A percentile compares a stretch with the other conserved stretches of the same genome.
These are phyloP conservation scores for Syzygium jambos DNA, from an alignment of 345 rosid species.

Conservation along the genomic window DNA sequence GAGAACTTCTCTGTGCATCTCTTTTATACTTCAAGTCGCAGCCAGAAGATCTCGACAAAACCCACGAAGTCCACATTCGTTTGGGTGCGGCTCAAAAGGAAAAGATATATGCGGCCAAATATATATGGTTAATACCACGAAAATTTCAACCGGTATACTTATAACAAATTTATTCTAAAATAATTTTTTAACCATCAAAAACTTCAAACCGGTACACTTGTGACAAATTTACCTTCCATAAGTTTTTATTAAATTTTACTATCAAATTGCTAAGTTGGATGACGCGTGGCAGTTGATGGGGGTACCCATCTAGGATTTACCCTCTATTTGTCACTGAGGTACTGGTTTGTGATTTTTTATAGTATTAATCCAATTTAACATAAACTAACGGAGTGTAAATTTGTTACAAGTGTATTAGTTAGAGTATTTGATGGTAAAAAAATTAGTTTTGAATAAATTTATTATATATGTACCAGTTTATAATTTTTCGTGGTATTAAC, in stretches of 20 bases:
- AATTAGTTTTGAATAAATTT: too few species aligned
- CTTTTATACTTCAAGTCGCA: too few species aligned
- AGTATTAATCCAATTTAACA: fast-evolving
- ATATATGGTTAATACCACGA: too few species aligned
- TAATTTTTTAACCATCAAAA: fast-evolving
- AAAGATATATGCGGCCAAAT: too few species aligned
- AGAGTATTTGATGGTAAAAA: fast-evolving
- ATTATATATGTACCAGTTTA: fast-evolving
- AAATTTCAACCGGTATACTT: fast-evolving
- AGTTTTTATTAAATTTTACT: fast-evolving
- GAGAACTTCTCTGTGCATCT: too few species aligned
- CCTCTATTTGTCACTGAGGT: fast-evolving
- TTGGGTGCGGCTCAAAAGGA: too few species aligned
- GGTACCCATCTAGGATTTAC: fast-evolving
- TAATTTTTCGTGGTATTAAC: not conserved
- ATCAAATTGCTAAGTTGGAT: too few species aligned
- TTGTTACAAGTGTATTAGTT: fast-evolving
- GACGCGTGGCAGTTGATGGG: too few species aligned
- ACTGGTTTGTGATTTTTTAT: fast-evolving
- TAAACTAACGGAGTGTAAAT: too few species aligned
- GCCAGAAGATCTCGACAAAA: too few species aligned
- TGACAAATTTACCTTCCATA: fast-evolving
- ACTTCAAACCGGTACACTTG: fast-evolving
- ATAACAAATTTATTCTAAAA: fast-evolving
- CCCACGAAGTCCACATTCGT: too few species aligned